Percentiles rank a stretch among this genome's conserved stretches.
Conservation (phyloP, 441 rosid species). For the Mallotus repandus region DNA sequence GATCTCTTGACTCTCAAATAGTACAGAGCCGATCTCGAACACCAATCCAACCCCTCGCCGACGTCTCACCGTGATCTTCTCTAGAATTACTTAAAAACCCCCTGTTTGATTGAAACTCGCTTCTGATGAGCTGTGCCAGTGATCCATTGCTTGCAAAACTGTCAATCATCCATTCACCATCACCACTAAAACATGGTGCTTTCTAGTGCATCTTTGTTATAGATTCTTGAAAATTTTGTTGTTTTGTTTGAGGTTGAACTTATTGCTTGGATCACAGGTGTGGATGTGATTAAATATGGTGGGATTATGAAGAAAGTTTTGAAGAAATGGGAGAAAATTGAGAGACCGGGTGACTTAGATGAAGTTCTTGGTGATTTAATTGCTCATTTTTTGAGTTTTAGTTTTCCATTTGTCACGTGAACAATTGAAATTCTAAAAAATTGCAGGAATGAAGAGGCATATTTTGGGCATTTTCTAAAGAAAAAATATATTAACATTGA, state of each 20-base stretch:
- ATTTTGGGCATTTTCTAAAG: too few species aligned
- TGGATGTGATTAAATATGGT: slow-evolving; percentile 89
- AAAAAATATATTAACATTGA: too few species aligned
- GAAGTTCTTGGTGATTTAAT: slow-evolving; percentile 62
- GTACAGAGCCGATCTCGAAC: slow-evolving; percentile 81
- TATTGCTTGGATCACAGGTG: slow-evolving; percentile 78
- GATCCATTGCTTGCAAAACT: too few species aligned
- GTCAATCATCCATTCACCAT: too few species aligned
- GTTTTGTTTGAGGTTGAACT: slow-evolving; percentile 87
- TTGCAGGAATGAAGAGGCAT: too few species aligned
- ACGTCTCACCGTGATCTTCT: slow-evolving; percentile 75
- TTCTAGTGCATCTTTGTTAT: too few species aligned
- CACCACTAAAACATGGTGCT: too few species aligned
- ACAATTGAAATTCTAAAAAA: too few species aligned
- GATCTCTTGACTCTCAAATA: slow-evolving; percentile 71
- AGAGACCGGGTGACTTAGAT: slow-evolving; percentile 77
- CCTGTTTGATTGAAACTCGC: slow-evolving; percentile 84
- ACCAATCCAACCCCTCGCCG: slow-evolving; percentile 68
- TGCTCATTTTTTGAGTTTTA: too few species aligned
- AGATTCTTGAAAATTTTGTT: slow-evolving; percentile 62
- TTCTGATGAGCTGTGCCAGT: too few species aligned
- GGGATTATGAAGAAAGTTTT: slow-evolving; percentile 81
- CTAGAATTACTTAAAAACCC: slow-evolving; percentile 64
- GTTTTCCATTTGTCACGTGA: too few species aligned
- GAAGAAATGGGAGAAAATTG: slow-evolving; percentile 71